A percentile compares a stretch with the other conserved stretches of the same genome.
These are phyloP conservation scores for Secale cereale DNA, from an alignment of 176 grass and related monocot species.

Conservation along the genomic window DNA sequence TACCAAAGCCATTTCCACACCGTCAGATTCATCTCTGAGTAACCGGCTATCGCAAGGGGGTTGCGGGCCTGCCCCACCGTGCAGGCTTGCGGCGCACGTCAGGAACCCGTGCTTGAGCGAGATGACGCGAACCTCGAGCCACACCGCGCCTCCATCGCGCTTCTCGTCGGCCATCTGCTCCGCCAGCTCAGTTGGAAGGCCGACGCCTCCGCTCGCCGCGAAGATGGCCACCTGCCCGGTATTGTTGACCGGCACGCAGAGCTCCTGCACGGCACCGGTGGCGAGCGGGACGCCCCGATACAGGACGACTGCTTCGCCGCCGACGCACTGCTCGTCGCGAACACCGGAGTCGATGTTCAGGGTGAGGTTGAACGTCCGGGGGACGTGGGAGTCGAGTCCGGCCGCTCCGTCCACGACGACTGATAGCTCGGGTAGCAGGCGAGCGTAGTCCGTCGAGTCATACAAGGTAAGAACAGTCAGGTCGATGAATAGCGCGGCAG, in stretches of 20 bases:
- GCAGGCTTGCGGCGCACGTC: background rate
- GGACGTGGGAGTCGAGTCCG: background rate
- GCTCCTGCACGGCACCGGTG: background rate
- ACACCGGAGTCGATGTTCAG: background rate
- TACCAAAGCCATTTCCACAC: background rate
- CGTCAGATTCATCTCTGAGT: background rate
- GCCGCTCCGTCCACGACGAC: background rate
- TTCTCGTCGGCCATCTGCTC: background rate
- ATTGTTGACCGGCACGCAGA: background rate
- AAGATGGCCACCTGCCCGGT: background rate
- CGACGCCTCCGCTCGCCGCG: constrained; percentile 14
- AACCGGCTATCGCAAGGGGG: background rate
- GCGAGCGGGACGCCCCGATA: constrained; percentile 2
- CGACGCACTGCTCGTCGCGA: background rate
- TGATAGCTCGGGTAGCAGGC: background rate
- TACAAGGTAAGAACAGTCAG: background rate
- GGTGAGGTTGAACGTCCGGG: constrained; percentile 16
- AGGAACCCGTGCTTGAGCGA: background rate
- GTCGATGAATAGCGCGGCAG: background rate
- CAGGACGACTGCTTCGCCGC: constrained; percentile 8
- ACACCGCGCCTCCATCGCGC: background rate
- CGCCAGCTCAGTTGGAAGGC: background rate
- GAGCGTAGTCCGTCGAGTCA: background rate
- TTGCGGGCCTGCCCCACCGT: background rate
- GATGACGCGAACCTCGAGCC: background rate